Evolutionary conservation across 192 early-diverging fungal species (phyloP).

Genomic region (Chytriomyces sp.): DNA sequence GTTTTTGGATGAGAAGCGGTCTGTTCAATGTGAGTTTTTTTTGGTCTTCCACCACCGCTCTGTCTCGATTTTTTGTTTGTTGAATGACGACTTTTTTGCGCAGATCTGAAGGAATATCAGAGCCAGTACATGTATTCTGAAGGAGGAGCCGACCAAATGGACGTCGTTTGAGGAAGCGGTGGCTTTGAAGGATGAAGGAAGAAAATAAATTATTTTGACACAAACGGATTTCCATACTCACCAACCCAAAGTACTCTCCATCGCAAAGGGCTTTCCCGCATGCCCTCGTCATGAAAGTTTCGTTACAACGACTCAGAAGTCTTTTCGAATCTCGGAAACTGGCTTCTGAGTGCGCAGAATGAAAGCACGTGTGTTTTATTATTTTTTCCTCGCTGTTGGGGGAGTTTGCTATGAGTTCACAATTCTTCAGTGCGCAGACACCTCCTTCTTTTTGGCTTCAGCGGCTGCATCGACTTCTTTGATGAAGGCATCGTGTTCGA

Average conservation of each 20-base stretch:
- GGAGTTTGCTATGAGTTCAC: neutral
- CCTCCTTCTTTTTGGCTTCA: constrained; percentile 32
- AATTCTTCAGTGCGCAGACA: neutral
- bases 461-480: constrained; percentile 10
- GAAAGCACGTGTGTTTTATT: neutral
- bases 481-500: constrained; percentile 3
- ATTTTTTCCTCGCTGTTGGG: neutral
- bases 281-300: constrained; percentile 25
- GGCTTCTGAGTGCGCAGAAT: constrained; percentile 7
- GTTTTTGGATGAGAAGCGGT: constrained; percentile 96
- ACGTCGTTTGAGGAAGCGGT: constrained; percentile 9
- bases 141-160: constrained; percentile 35
- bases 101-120: constrained; percentile 89
- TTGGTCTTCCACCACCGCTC: neutral
- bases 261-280: constrained; percentile 24
- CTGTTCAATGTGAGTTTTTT: constrained; percentile 75
- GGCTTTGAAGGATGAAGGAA: constrained; percentile 1
- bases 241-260: constrained; percentile 15
- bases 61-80: neutral
- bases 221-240: neutral
- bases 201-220: neutral
- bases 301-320: constrained; percentile 26
- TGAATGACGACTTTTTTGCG: neutral
- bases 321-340: constrained; percentile 25
- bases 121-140: constrained; percentile 91